Base-by-base conservation (phyloP, 108 stramenopile species). In the Pinguiococcus pyrenoidosus region DNA sequence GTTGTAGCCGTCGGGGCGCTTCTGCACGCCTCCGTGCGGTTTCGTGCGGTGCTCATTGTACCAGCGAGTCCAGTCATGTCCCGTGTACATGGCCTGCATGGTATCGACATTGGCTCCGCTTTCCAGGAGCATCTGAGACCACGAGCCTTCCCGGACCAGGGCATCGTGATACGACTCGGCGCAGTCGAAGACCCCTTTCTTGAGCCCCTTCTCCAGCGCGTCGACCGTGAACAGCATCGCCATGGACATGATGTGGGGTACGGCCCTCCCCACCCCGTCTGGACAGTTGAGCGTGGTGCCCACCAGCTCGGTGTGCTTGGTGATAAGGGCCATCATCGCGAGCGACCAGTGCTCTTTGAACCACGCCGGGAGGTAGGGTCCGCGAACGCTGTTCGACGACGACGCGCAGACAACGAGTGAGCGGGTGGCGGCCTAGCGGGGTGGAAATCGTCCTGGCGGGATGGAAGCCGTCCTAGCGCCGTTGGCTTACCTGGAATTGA, bases 221-320 rank as follows among this genome's bases (percentile, higher is more conserved):
- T n/a, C 13, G 16, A 2, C 29, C 16, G n/a, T 18, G 29, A 45
- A 22, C 6, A 30, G 16, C 29, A 30, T 30, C 14, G 29, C 29
- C 44, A 45, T 29, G 44, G 29, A 30, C 44, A 30, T 30, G 44
- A 45, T 18, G 44, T 45, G 44, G 12, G 44, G 44, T n/a, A 10
- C 12, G 13, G 7, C 18, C 6, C 9, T 10, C 16, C 44, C 44
- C 13, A 3, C n/a, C 2, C 44, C 44, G 29, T 45, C 44, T 3
- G 44, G 44, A 16, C 44, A 45, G 44, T 45, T 45, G 16, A 45
- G 3, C 13, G 44, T n/a, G 13, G 20, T 12, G 7, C 44, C 44
- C 7, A 16, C 13, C 5, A 30, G 44, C 28, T 12, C 3, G 13
- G n/a, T 8, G 29, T 18, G 20, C 14, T n/a, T 18, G 5, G n/a